Evolutionary conservation across 805 yeast species (phyloP).

Genomic region (Starmerella apis): DNA sequence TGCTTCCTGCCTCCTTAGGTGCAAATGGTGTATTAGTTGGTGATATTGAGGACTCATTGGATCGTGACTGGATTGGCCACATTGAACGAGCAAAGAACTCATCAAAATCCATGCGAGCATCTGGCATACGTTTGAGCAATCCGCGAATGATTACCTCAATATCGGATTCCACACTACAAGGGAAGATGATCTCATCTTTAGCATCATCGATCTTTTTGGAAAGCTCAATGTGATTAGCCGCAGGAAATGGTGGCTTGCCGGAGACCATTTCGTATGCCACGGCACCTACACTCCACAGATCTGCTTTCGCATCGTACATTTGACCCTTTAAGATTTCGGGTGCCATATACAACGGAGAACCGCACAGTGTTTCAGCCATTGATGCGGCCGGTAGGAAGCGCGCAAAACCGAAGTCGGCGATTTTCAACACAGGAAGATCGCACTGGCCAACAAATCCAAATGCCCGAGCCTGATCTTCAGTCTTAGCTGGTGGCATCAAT

Average conservation of each 20-base stretch:
- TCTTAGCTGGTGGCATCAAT: constrained; percentile 69
- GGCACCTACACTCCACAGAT: constrained; percentile 96
- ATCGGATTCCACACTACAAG: constrained; percentile 49
- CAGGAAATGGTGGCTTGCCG: constrained; percentile 94
- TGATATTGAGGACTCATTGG: neutral
- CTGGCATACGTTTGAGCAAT: constrained; percentile 71
- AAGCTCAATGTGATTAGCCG: constrained; percentile 84
- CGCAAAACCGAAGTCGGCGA: constrained; percentile 98
- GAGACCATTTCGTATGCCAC: constrained; percentile 90
- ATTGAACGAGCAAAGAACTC: constrained; percentile 59
- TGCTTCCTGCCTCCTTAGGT: neutral
- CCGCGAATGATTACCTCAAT: constrained; percentile 63
- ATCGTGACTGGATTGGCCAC: constrained; percentile 5
- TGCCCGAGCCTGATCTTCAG: constrained; percentile 43
- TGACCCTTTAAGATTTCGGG: constrained; percentile 92
- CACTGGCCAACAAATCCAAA: constrained; percentile 64
- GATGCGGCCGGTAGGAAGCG: constrained; percentile 86
- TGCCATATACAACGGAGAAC: constrained; percentile 97
- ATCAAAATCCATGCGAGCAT: constrained; percentile 74
- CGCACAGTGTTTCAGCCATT: constrained; percentile 94
- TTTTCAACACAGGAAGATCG: constrained; percentile 81
- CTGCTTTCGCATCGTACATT: constrained; percentile 94
- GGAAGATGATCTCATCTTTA: constrained; percentile 69
- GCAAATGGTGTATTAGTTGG: neutral
- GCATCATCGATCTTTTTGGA: constrained; percentile 74